Evolutionary conservation across 2,329 filamentous ascomycete genomes (phyloP).

Genomic region (Diaporthe nobilis): DNA sequence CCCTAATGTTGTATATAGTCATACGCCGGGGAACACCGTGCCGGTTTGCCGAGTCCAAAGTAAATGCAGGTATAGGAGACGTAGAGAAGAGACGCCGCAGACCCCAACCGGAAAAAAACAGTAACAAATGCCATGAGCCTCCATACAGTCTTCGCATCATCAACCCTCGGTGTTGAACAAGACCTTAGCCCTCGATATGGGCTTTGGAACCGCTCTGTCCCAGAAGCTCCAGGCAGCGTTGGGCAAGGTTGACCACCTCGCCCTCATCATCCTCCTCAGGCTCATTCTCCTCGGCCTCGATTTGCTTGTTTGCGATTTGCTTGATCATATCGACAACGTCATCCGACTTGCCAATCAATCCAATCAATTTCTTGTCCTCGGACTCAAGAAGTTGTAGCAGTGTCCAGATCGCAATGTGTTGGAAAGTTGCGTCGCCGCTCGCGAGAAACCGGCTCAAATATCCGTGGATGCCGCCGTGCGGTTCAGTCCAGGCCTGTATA

Average conservation of each 20-base stretch:
- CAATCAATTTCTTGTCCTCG: constrained; percentile 90
- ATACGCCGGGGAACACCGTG: constrained; percentile 61
- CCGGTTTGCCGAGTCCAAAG: constrained; percentile 54
- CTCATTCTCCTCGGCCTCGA: constrained; percentile 90
- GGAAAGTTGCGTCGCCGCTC: constrained; percentile 96
- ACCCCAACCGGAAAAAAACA: constrained; percentile 36
- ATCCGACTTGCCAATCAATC: constrained; percentile 88
- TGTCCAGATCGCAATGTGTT: constrained; percentile 99
- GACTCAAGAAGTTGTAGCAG: constrained; percentile 95
- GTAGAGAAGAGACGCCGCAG: constrained; percentile 46
- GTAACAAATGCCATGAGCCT: constrained; percentile 38
- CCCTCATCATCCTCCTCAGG: constrained; percentile 91
- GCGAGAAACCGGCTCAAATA: constrained; percentile 94
- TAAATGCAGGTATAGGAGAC: constrained; percentile 51
- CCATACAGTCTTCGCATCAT: constrained; percentile 32
- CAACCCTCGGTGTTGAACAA: background rate
- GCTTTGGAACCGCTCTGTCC: constrained; percentile 82
- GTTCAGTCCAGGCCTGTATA: constrained; percentile 92
- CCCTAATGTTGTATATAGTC: constrained; percentile 46
- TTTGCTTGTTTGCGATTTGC: constrained; percentile 88
- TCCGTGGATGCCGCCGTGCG: constrained; percentile 93
- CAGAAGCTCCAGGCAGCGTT: constrained; percentile 89
- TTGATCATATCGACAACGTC: constrained; percentile 94
- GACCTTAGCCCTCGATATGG: constrained; percentile 81
- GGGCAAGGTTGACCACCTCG: constrained; percentile 91